Conservation (phyloP, 345 rosid genomes). For the Eucalyptus cladocalyx region DNA sequence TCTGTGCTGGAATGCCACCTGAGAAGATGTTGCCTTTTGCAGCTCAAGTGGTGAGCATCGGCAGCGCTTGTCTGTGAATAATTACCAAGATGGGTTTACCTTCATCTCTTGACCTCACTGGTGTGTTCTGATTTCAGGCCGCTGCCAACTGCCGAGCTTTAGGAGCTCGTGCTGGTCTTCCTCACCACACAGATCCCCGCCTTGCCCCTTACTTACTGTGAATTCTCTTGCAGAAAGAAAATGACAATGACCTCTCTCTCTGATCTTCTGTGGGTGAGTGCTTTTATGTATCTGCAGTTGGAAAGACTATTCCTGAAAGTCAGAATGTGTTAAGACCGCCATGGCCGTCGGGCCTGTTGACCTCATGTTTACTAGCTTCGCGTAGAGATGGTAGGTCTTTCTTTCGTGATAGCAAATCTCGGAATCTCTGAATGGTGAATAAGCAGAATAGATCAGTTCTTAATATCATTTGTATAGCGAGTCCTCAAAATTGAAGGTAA, state of each 20-base stretch:
- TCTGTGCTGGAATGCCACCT: conserved; percentile 55
- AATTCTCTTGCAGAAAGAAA: background rate
- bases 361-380: background rate
- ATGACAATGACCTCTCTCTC: background rate
- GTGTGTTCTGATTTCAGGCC: conserved; percentile 40
- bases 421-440: background rate
- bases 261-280: background rate
- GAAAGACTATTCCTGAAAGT: background rate
- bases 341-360: background rate
- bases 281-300: background rate
- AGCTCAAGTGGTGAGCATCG: conserved; percentile 68
- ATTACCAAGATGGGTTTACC: background rate
- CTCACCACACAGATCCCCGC: conserved; percentile 40
- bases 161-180: conserved; percentile 88
- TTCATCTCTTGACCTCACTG: background rate
- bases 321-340: background rate
- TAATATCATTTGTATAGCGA: background rate
- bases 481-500: background rate
- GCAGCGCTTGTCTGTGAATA: background rate
- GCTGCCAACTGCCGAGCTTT: conserved; percentile 68
- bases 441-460: background rate
- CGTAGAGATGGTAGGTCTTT: background rate
- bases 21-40: conserved; percentile 86
- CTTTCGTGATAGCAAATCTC: background rate
- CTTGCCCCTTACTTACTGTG: conserved; percentile 23